Base-by-base conservation (phyloP, 768 basidiomycete species). In the Xerocomellus chrysenteron region DNA sequence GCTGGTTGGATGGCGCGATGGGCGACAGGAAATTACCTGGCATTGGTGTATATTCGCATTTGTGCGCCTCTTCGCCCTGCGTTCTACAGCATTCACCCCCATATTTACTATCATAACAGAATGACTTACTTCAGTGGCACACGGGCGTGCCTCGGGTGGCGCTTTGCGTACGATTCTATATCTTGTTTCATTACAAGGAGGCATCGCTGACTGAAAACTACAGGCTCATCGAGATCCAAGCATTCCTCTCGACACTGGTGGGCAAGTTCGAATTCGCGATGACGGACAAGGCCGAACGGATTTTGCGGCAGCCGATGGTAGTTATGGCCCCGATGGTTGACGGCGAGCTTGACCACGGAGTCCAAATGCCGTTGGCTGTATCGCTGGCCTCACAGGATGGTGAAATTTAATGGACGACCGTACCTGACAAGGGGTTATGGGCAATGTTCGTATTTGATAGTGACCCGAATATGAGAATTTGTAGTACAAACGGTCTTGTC, bases 161-260 rank as follows among this genome's bases (percentile, higher is more conserved):
- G 65, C 14, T 62, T 71, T 43, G 69, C 65, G 69, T 70, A 35
- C 51, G 64, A 43, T 28, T 16, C 39, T 16, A 11, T 36, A 10
- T 30, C 16, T 42, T n/a, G 6, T 11, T 13, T n/a, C 14, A 3
- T 33, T 0, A 36, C 17, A 21, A 43, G 43, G n/a, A n/a, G 21
- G 6, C 9, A 24, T 40, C 6, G 11, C 35, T 57, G 21, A 48
- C 26, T 14, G 11, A 14, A 46, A 19, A 6, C 0, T 21, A 14
- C 57, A 74, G 74, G 2, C 57, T 83, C 4, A 59, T 76, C 24
- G 82, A 86, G 62, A 62, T 85, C 4, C 84, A 86, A 57, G 75
- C 78, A 0, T 82, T 86, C 70, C 59, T 85, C 21, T 73, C 78
- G 14, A 81, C 82, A 58, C 68, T 85, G 16, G 63, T 86, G 35